Conservation (phyloP, 1,139 yeast genomes). For the Taphrina communis region DNA sequence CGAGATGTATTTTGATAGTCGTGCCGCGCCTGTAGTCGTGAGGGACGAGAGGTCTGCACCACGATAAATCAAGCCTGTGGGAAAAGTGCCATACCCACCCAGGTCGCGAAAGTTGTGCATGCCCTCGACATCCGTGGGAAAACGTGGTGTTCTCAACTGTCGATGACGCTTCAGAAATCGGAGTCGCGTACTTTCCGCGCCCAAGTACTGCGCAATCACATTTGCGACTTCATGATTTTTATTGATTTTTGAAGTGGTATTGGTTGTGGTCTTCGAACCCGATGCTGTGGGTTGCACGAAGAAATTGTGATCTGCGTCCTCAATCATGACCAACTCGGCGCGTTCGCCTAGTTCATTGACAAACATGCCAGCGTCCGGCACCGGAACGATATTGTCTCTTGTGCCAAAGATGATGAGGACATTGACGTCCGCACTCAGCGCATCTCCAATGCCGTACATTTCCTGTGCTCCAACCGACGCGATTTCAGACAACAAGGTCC, state of each 20-base stretch:
- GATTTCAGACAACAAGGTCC: slow-evolving; percentile 34
- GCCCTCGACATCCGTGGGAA: slow-evolving; percentile 63
- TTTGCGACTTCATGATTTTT: slow-evolving; percentile 65
- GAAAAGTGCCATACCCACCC: slow-evolving; percentile 68
- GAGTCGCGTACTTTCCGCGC: slow-evolving; percentile 58
- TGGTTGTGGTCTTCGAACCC: slow-evolving; percentile 48
- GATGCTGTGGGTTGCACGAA: slow-evolving; percentile 53
- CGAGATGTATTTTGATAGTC: slow-evolving; percentile 56
- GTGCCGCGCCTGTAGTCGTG: slow-evolving; percentile 56
- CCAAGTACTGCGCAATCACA: slow-evolving; percentile 60
- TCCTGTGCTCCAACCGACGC: slow-evolving; percentile 36
- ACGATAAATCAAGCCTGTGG: slow-evolving; percentile 64
- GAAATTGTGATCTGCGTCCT: slow-evolving; percentile 80
- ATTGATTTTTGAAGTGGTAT: slow-evolving; percentile 51
- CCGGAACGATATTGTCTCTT: slow-evolving; percentile 68
- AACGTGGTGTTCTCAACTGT: slow-evolving; percentile 56
- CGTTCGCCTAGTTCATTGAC: slow-evolving; percentile 64
- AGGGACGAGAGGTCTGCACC: slow-evolving; percentile 66
- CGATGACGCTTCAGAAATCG: slow-evolving; percentile 58
- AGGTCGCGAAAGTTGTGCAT: slow-evolving; percentile 75
- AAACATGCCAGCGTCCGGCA: slow-evolving; percentile 64
- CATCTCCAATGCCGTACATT: slow-evolving; percentile 26
- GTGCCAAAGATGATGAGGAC: slow-evolving; percentile 76
- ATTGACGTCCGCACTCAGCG: slow-evolving; percentile 46
- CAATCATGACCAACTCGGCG: slow-evolving; percentile 65